Percentiles rank a stretch among this genome's conserved stretches.
Conservation (phyloP, 768 basidiomycete genomes). For the Boletus fagicola region DNA sequence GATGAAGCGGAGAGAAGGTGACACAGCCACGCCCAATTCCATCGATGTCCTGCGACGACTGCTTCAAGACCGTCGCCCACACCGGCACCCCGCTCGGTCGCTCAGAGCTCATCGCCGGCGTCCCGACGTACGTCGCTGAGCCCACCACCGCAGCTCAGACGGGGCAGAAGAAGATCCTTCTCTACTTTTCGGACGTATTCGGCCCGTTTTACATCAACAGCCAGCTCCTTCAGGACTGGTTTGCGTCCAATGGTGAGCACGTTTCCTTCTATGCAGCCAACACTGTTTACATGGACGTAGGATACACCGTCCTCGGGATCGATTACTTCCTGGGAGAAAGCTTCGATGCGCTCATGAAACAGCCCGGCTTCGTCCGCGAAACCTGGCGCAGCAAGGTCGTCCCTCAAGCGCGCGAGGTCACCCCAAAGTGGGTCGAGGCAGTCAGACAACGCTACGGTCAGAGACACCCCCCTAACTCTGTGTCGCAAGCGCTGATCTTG, state of each 20-base stretch:
- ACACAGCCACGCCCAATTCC: conserved; percentile 19
- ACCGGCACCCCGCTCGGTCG: conserved; percentile 42
- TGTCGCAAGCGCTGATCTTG: conserved; percentile 5
- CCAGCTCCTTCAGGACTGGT: conserved; percentile 62
- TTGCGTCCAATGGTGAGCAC: conserved; percentile 51
- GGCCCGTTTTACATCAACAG: conserved; percentile 59
- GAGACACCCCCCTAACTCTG: neutral
- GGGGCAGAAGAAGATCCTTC: conserved; percentile 44
- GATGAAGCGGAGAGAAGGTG: conserved; percentile 27
- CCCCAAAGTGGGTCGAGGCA: conserved; percentile 52
- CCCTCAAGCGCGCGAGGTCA: conserved; percentile 36
- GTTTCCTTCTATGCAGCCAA: no score
- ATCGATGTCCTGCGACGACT: conserved; percentile 46
- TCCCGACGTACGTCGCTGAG: conserved; percentile 55
- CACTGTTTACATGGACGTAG: conserved; percentile 28
- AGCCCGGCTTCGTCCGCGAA: conserved; percentile 37
- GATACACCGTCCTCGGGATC: conserved; percentile 55
- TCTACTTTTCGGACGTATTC: conserved; percentile 60
- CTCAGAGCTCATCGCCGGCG: conserved; percentile 37
- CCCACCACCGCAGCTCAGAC: conserved; percentile 25
- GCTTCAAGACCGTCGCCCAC: conserved; percentile 53
- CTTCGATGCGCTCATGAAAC: conserved; percentile 39
- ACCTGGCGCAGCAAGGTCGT: conserved; percentile 43
- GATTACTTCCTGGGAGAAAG: conserved; percentile 67
- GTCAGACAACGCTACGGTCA: conserved; percentile 50